Base-by-base conservation (phyloP, 192 early-diverging fungal species). In the Backusella sp. region DNA sequence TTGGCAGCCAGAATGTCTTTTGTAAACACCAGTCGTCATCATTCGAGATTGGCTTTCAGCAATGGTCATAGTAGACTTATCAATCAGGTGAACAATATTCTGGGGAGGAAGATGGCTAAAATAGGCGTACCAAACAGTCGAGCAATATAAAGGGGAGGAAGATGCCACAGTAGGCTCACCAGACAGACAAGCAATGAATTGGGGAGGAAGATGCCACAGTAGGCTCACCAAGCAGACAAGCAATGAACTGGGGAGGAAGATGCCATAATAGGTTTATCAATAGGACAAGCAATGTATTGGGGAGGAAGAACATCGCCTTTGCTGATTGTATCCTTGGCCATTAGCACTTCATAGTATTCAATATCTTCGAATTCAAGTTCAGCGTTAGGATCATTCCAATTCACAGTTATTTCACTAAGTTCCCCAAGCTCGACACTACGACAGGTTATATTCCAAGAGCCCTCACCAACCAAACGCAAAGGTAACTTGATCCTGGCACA, bases 271-370 rank as follows among this genome's bases (percentile, higher is more conserved):
- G 30, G 1, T 2, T 2, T 32, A 32, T 2, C 30, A 32, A 32
- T 32, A 1, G 2, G 30, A 1, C 30, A 32, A 32, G 2, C 30
- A 32, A 32, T 32, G 30, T 32, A 32, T 32, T 32, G 30, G 2
- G 28, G 28, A 28, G 28, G 28, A 1, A 28, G 77, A 6, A 84
- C 78, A 52, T 77, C 77, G 15, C 85, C 85, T 42, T 62, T 41
- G 26, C 85, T 84, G 59, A 78, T 76, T 1, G 83, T 42, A 75
- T 86, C 85, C 70, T 80, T 68, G 6, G 84, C 80, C 21, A 67
- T 71, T 8, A 84, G 19, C 36, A 86, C 73, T 71, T 84, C 80
- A 41, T 86, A 86, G 3, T 56, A 59, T 70, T 83, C 85, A n/a
- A 68, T 73, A 41, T 79, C 66, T 4, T 36, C 39, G 42, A 86